Percentiles rank a stretch among this genome's conserved stretches.
Conservation (phyloP, 345 rosid genomes). For the Salix udensis region DNA sequence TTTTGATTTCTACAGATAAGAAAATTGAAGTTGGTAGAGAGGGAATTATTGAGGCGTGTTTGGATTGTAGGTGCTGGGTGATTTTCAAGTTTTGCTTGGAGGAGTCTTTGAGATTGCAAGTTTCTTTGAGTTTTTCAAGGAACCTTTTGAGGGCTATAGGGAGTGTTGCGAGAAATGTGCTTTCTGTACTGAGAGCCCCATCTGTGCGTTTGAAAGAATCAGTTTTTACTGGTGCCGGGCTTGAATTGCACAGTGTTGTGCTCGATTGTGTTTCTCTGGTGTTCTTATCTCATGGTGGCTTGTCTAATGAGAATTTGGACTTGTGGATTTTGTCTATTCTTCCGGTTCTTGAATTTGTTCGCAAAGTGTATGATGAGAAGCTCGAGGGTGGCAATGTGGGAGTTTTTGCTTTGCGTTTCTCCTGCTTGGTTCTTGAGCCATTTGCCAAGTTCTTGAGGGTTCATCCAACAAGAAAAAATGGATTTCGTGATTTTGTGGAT, state of each 20-base stretch:
- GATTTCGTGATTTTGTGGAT: constrained; percentile 63
- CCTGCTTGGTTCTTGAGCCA: constrained; percentile 69
- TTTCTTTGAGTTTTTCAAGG: constrained; percentile 51
- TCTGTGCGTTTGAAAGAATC: constrained; percentile 21
- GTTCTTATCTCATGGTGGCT: constrained; percentile 51
- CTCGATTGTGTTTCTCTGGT: constrained; percentile 58
- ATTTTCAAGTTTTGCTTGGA: constrained; percentile 71
- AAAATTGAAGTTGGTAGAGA: constrained; percentile 29
- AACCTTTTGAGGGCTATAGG: constrained; percentile 56
- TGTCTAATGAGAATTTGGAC: constrained; percentile 63
- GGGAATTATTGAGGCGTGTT: constrained; percentile 32
- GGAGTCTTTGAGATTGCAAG: constrained; percentile 45
- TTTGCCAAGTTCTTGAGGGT: constrained; percentile 70
- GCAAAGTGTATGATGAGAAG: constrained; percentile 35
- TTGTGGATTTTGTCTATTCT: constrained; percentile 59
- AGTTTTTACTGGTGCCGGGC: constrained; percentile 36
- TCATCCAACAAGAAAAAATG: constrained; percentile 71
- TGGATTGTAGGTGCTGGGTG: constrained; percentile 79
- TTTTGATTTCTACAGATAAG: constrained; percentile 48
- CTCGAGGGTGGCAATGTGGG: constrained; percentile 37
- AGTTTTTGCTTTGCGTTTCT: constrained; percentile 44
- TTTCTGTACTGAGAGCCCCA: constrained; percentile 30
- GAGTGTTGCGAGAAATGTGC: constrained; percentile 36
- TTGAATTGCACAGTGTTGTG: constrained; percentile 41
- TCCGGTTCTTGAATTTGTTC: constrained; percentile 50